Conservation (phyloP, 768 basidiomycete species). For the Podaxis carcinomalis region DNA sequence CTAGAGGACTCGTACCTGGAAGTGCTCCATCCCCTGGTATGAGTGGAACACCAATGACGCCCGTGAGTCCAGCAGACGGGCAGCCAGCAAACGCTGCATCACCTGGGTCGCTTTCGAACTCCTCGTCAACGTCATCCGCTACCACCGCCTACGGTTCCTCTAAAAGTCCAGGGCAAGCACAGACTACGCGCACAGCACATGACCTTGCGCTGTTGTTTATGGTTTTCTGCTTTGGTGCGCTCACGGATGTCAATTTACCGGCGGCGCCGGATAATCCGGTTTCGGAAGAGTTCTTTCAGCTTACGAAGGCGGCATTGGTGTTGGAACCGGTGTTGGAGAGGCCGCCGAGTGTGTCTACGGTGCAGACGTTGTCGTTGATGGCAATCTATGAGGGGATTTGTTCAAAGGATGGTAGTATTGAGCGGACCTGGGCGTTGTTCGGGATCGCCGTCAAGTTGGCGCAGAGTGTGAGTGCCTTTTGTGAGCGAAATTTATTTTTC, state of each 20-base stretch:
- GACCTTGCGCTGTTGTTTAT: conserved; percentile 62
- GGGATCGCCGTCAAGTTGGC: conserved; percentile 63
- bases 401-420: conserved; percentile 62
- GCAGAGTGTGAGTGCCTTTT: conserved; percentile 53
- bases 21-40: conserved; percentile 18
- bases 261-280: conserved; percentile 48
- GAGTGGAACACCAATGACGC: conserved; percentile 1
- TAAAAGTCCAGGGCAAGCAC: too few relatives aligned
- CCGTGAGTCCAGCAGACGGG: neutral
- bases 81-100: conserved; percentile 7
- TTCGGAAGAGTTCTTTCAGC: conserved; percentile 50
- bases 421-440: conserved; percentile 63
- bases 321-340: conserved; percentile 67
- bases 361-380: conserved; percentile 59
- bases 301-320: conserved; percentile 62
- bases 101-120: conserved; percentile 4
- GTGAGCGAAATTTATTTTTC: conserved; percentile 5
- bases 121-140: conserved; percentile 6
- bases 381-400: conserved; percentile 68
- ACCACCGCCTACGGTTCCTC: neutral
- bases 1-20: conserved; percentile 12
- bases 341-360: conserved; percentile 66
- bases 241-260: conserved; percentile 51
- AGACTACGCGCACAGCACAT: conserved; percentile 30
- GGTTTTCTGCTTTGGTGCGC: conserved; percentile 57